Evolutionary conservation across 2,329 filamentous ascomycete species (phyloP), one percentile per base, ranked within the genome.

Genomic region (Ophiocordyceps camponoti-saundersi): DNA sequence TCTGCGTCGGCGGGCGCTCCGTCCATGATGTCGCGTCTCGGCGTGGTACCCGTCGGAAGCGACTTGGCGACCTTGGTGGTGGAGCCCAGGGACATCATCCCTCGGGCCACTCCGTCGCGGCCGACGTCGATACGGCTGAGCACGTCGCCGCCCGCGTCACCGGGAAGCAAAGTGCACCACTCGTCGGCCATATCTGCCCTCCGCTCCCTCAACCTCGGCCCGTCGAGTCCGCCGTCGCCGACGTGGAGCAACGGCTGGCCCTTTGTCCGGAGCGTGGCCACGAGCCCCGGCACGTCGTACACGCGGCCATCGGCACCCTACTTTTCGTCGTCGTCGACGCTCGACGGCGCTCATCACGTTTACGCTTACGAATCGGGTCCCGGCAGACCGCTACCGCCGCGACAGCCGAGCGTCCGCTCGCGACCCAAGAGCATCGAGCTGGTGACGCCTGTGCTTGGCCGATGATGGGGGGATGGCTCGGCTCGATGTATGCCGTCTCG

Each of bases 351-450:
- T 36, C 64, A 62, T 46, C 39, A 45, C 44, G 59, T 60, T 47
- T 71, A 71, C 56, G 64, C 63, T 39, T 62, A 65, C 48, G 60
- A 61, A 22, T 46, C 51, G 32, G 55, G 51, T 43, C 64, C 67
- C 53, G 75, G 79, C 51, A 66, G 76, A 10, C 77, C 77, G 7
- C 61, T 80, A 22, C 77, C 77, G 15, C 68, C 68, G 11, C 69
- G 77, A 44, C 68, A 70, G 45, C 73, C 75, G 3, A 65, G 69
- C 36, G 64, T 66, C 39, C 76, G 76, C 59, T 67, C 73, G 52
- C 67, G 77, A 44, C 74, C 75, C 32, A 77, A 72, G 61, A 79
- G 75, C 62, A 77, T 79, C 54, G 76, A 80, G 61, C 66, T 80
- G 21, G 75, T 80, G 42, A 79, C 76, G 45, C 77, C 77, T 32